These are phyloP conservation scores for Rhynchosporium graminicola DNA, from an alignment of 2,329 filamentous ascomycete species.

Conservation along the genomic window DNA sequence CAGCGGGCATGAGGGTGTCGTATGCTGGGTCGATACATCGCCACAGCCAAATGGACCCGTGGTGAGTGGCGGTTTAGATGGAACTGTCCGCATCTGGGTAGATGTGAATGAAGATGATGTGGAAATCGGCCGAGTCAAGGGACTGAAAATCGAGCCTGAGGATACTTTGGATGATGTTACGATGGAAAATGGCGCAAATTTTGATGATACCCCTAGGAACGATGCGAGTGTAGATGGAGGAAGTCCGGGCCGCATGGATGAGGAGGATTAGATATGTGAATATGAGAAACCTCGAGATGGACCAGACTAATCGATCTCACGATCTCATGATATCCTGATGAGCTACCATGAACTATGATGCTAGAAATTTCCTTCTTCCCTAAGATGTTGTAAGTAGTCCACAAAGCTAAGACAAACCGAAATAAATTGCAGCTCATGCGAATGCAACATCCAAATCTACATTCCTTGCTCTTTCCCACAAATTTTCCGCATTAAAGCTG, in stretches of 20 bases:
- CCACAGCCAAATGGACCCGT: conserved; percentile 51
- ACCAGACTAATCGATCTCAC: too few species aligned
- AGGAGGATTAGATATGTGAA: conserved; percentile 21
- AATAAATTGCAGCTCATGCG: too few species aligned
- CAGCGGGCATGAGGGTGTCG: conserved; percentile 56
- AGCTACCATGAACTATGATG: neutral
- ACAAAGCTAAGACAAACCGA: too few species aligned
- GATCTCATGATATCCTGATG: neutral
- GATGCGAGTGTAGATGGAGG: conserved; percentile 20
- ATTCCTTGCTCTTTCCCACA: neutral
- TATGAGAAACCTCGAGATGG: neutral
- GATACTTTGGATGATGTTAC: conserved; percentile 22
- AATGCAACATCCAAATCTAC: neutral
- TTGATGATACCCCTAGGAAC: conserved; percentile 34
- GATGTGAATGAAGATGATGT: conserved; percentile 42
- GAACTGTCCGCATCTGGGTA: conserved; percentile 62
- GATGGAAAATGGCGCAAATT: conserved; percentile 27
- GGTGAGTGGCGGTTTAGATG: conserved; percentile 63
- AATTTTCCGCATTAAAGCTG: neutral
- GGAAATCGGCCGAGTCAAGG: conserved; percentile 21
- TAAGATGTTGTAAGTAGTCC: too few species aligned
- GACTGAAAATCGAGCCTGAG: conserved; percentile 25
- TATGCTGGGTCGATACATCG: conserved; percentile 68
- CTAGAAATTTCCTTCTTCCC: neutral
- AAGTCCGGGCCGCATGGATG: conserved; percentile 23